phyloP scores from a whole-genome alignment of 78 protist genomes.

The Speleostelium caveatum region DNA sequence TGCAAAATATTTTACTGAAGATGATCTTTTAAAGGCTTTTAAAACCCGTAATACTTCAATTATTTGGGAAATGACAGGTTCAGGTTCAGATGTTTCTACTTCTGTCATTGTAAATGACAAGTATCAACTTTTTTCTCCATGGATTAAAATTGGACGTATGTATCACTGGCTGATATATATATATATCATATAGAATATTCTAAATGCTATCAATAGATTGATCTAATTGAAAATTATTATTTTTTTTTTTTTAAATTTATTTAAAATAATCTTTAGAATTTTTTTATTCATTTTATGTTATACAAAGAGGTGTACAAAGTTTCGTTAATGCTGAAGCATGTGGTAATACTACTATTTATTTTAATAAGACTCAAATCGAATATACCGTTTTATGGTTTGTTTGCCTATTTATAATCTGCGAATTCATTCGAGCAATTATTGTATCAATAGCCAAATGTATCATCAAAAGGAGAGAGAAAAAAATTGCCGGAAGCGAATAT shows the following conservation, averaged over 20 bases:
- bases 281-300: slow-evolving; percentile 7
- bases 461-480: background rate
- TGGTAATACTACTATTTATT: background rate
- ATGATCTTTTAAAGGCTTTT: background rate
- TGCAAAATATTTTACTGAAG: background rate
- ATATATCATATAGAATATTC: too few relatives aligned
- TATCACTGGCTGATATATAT: too few relatives aligned
- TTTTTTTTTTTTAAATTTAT: too few relatives aligned
- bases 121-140: background rate
- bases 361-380: background rate
- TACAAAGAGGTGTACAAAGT: slow-evolving; percentile 18
- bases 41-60: slow-evolving; percentile 4
- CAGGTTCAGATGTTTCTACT: background rate
- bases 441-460: background rate
- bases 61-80: background rate
- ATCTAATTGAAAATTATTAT: too few relatives aligned
- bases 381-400: slow-evolving; percentile 6
- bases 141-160: slow-evolving; percentile 17
- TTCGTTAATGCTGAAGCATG: slow-evolving; percentile 27
- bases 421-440: background rate
- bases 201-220: too few relatives aligned
- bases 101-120: background rate
- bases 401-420: slow-evolving; percentile 2
- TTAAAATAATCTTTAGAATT: background rate
- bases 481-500: background rate